Base-by-base conservation (phyloP, 768 basidiomycete species). In the Phanerochaete sordida region DNA sequence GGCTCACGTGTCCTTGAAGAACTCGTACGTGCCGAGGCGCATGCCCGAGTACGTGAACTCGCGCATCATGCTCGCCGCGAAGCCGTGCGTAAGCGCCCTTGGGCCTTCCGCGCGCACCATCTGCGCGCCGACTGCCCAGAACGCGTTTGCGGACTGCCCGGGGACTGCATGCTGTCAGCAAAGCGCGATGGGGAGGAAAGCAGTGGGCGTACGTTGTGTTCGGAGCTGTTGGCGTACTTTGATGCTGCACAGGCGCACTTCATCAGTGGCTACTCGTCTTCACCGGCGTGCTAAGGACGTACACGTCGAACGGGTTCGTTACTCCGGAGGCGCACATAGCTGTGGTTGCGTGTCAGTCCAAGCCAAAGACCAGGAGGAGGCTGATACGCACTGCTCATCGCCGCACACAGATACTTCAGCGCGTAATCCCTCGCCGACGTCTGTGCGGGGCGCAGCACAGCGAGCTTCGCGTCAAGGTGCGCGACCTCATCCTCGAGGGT, bases 221-320 rank as follows among this genome's bases (percentile, higher is more conserved):
- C 65, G 66, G 13, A 74, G 57, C 58, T 74, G 73, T 56, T 74
- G 73, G 27, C 73, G 63, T 28, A 74, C 73, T 62, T 72, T 73
- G 57, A 72, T 64, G 24, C 71, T 70, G 43, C 37, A 28, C 1
- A 30, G 19, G 7, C 16, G 19, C 8, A 47, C n/a, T 26, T 48
- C 33, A 11, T 59, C 46, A 65, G 47, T 43, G 46, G 24, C 24
- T 11, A 5, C 24, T n/a, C 11, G 8, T 24, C 16, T n/a, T 2
- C 27, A 51, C 16, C 21, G 37, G 48, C 21, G 16, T 46, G 30
- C 19, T n/a, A n/a, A 7, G 24, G 13, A 67, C 70, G 54, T 43
- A 72, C 72, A 75, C 70, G 54, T 75, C 74, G 23, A 74, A 60
- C 1, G 74, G 74, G 54, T 75, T 75, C 49, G 64, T 74, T 39